These are phyloP conservation scores for Aspergillus sp. DNA, from an alignment of 2,329 filamentous ascomycete genomes.

Conservation along the genomic window DNA sequence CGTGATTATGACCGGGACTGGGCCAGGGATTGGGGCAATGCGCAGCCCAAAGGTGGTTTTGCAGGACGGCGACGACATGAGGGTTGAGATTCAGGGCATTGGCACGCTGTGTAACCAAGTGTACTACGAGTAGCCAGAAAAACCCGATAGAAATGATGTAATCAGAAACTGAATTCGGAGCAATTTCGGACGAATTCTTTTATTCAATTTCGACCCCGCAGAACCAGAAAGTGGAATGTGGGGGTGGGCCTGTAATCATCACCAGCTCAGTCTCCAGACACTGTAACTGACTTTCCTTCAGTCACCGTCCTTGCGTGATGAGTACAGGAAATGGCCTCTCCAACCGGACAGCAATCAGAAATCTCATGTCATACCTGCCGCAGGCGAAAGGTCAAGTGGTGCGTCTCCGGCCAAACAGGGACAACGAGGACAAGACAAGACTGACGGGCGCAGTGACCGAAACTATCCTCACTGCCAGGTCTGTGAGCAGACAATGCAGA, in stretches of 20 bases:
- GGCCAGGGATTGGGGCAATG: conserved; percentile 45
- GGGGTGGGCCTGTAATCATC: too few species aligned
- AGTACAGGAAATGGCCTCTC: too few species aligned
- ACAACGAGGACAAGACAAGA: too few species aligned
- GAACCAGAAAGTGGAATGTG: too few species aligned
- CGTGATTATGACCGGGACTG: conserved; percentile 43
- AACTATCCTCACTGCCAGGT: conserved; percentile 3
- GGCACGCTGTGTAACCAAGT: conserved; percentile 41
- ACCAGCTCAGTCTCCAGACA: too few species aligned
- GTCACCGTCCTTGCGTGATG: too few species aligned
- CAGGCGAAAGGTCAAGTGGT: not conserved
- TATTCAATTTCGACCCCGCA: too few species aligned
- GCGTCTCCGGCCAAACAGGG: not conserved
- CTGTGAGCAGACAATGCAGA: conserved; percentile 21
- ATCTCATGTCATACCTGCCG: too few species aligned
- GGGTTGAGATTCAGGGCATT: conserved; percentile 38
- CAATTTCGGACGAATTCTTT: not conserved
- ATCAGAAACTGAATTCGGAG: not conserved
- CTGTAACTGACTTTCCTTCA: too few species aligned
- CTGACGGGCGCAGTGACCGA: not conserved
- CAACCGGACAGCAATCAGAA: too few species aligned
- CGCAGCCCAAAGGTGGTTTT: conserved; percentile 42
- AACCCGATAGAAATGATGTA: too few species aligned
- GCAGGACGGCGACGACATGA: conserved; percentile 39
- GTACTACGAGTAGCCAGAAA: conserved; percentile 28